Conservation (phyloP, 2,329 filamentous ascomycete genomes). For the Xylaria sp. region DNA sequence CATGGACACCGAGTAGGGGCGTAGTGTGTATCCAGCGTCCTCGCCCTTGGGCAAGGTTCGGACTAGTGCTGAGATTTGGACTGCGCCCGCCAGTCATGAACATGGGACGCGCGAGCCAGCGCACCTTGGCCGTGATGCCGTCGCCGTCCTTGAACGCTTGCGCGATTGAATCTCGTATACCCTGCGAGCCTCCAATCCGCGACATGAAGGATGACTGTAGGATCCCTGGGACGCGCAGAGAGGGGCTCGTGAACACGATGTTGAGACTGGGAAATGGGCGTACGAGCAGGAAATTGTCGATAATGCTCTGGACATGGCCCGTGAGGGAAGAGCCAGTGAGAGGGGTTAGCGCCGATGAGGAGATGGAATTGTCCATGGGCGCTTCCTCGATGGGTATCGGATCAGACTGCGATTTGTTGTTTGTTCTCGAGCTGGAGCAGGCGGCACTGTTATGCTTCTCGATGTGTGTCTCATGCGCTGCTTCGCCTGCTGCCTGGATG, state of each 20-base stretch:
- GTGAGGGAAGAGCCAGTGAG: slow-evolving; percentile 39
- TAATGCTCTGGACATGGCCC: slow-evolving; percentile 56
- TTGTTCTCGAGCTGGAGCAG: slow-evolving; percentile 44
- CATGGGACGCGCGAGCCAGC: slow-evolving; percentile 65
- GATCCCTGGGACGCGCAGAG: slow-evolving; percentile 74
- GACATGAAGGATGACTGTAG: slow-evolving; percentile 69
- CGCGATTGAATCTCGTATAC: slow-evolving; percentile 61
- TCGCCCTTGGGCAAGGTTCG: slow-evolving; percentile 64
- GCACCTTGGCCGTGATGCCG: slow-evolving; percentile 79
- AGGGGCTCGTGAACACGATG: slow-evolving; percentile 76
- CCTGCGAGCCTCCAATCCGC: slow-evolving; percentile 62
- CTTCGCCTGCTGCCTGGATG: slow-evolving; percentile 71
- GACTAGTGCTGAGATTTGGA: slow-evolving; percentile 1
- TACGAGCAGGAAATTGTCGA: slow-evolving; percentile 71
- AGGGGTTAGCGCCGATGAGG: slow-evolving; percentile 20
- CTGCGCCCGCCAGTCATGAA: slow-evolving; percentile 1
- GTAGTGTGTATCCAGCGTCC: slow-evolving; percentile 83
- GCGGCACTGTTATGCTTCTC: slow-evolving; percentile 59
- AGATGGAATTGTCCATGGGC: slow-evolving; percentile 27
- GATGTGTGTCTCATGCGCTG: slow-evolving; percentile 64
- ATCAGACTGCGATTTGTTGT: slow-evolving; percentile 56
- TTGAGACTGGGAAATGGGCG: slow-evolving; percentile 73
- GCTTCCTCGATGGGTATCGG: slow-evolving; percentile 36
- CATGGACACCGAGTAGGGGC: slow-evolving; percentile 73
- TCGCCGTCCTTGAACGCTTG: slow-evolving; percentile 74